Base-by-base conservation (phyloP, 768 basidiomycete species). In the Xerocomellus chrysenteron region DNA sequence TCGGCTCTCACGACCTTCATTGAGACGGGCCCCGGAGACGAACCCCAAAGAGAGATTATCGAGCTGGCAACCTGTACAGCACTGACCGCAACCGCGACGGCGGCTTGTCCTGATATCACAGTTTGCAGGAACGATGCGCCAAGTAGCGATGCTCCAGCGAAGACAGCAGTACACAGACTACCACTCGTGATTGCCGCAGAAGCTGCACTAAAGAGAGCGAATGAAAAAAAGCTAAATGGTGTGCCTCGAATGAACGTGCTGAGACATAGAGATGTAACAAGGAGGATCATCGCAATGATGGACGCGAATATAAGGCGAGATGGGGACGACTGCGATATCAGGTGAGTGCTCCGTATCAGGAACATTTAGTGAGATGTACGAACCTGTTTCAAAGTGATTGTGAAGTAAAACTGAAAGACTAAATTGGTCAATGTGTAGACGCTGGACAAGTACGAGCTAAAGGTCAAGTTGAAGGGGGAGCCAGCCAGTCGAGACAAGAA, bases 41-140 rank as follows among this genome's bases (percentile, higher is more conserved):
- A 72, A 13, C 76, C 75, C 75, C 76, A 78, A 16, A 89, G 74
- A 10, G 87, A 87, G 2, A 81, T 73, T 1, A 77, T 69, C 10
- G 87, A 80, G 56, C 90, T 85, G 35, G 85, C 58, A 9, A 93
- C 80, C 64, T 94, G 92, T 0, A 92, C 85, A 1, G 78, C 75
- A 50, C 91, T 92, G 58, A 94, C 85, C 1, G 83, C 85, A 13
- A 95, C 90, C 0, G 86, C 94, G 2, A 94, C 83, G 0, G 88
- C 90, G 1, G 89, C 93, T 72, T 94, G 91, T 12, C 92, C 93
- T 3, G 91, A 84, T 78, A 94, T 82, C 68, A 90, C 76, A 26
- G 83, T 77, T 68, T 94, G 88, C 50, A 94, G 80, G 13, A 85
- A 85, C 8, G 78, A 69, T 2, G 84, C 80, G 0, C 93, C 94